Percentiles rank a stretch among this genome's conserved stretches.
These are phyloP conservation scores for Eragrostis tef DNA, from an alignment of 202 grass and related monocot genomes.

Conservation along the genomic window DNA sequence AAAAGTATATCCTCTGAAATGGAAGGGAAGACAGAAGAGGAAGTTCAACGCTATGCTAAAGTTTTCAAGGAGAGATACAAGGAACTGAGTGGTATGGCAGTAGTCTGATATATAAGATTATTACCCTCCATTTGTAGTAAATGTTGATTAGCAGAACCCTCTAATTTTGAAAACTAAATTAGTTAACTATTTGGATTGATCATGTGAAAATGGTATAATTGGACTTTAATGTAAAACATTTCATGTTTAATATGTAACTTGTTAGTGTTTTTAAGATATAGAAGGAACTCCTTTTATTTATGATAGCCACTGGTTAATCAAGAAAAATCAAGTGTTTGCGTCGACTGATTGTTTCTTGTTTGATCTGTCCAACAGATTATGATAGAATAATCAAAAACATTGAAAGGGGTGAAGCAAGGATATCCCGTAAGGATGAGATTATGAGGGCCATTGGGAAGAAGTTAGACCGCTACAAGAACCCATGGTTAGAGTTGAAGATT, in stretches of 20 bases:
- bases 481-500: conserved; percentile 96
- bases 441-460: conserved; percentile 95
- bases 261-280: background rate
- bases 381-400: conserved; percentile 99
- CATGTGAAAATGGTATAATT: background rate
- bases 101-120: conserved; percentile 3
- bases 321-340: too few relatives aligned
- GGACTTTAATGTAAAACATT: background rate
- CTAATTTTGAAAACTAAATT: background rate
- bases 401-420: conserved; percentile 95
- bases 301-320: background rate
- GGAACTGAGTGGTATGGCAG: conserved; percentile 79
- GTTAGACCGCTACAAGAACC: conserved; percentile 96
- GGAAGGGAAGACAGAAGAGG: conserved; percentile 95
- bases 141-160: background rate
- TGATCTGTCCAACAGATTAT: conserved; percentile 63
- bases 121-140: background rate
- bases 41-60: conserved; percentile 87
- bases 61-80: conserved; percentile 93
- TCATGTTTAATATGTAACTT: background rate
- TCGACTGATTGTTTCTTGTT: conserved; percentile 26
- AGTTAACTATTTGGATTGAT: background rate
- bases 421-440: conserved; percentile 93
- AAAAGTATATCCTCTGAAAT: conserved; percentile 91
- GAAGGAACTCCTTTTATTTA: background rate